A percentile compares a stretch with the other conserved stretches of the same genome.
Evolutionary conservation across 2,329 filamentous ascomycete genomes (phyloP).

Genomic region (Raffaelea ambrosiae): DNA sequence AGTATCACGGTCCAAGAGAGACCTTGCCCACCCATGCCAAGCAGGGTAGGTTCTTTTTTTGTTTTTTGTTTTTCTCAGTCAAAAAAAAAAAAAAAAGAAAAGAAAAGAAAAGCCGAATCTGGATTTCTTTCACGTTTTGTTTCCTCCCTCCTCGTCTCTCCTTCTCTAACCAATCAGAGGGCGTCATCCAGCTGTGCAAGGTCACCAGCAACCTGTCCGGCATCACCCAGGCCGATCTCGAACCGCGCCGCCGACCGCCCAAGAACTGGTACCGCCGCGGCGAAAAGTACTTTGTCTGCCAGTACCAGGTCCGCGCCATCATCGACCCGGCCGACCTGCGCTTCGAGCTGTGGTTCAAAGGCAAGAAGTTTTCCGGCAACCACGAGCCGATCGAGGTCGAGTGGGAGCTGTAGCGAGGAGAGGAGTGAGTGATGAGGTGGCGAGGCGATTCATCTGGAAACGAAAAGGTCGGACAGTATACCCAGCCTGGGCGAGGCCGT

Average conservation of each 20-base stretch:
- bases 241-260: constrained; percentile 24
- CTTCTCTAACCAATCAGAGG: background rate
- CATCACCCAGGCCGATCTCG: constrained; percentile 28
- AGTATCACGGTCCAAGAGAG: constrained; percentile 27
- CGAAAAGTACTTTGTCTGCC: constrained; percentile 28
- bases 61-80: background rate
- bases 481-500: too few relatives aligned
- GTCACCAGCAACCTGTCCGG: constrained; percentile 31
- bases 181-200: constrained; percentile 20
- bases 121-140: background rate
- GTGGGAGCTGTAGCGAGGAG: constrained; percentile 17
- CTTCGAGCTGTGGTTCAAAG: constrained; percentile 34
- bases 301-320: constrained; percentile 39
- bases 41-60: background rate
- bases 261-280: constrained; percentile 23
- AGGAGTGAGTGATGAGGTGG: background rate
- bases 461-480: too few relatives aligned
- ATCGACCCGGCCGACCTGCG: constrained; percentile 46
- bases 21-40: constrained; percentile 23
- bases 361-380: constrained; percentile 27
- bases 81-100: too few relatives aligned
- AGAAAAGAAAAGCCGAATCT: too few relatives aligned
- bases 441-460: too few relatives aligned
- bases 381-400: constrained; percentile 27
- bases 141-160: background rate